Base-by-base conservation (phyloP, 768 basidiomycete genomes). In the Leucocoprinus birnbaumii region DNA sequence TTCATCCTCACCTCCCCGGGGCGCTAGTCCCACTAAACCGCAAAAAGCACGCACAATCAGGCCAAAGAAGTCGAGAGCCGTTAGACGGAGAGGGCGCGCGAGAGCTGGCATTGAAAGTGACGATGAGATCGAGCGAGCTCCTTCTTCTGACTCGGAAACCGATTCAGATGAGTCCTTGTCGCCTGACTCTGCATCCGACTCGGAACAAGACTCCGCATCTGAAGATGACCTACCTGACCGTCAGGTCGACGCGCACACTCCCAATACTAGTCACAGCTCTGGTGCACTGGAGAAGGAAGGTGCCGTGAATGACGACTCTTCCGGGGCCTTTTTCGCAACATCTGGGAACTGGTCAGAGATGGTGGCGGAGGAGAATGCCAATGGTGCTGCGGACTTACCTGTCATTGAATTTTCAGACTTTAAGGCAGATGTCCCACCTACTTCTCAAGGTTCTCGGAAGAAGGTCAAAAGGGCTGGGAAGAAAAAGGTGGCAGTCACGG, bases 391-490 rank as follows among this genome's bases (percentile, higher is more conserved):
- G 7, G 81, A 84, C 24, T 76, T 93, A 7, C 91, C 90, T 34
- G 85, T 92, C 61, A 85, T 93, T 60, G 87, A 91, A 55, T 94
- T 93, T 63, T 78, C 83, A 50, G 86, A 92, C 55, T 76, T 84
- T 65, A 76, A 77, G 51, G 71, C 66, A 25, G 68, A 75, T 21
- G 59, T 73, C 34, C 63, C 71, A 46, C 59, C 70, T 26, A 56
- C 65, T 37, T 41, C 61, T 55, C 68, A 61, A 47, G 54, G 61
- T 22, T 65, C 71, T 10, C 60, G 73, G 41, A 76, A 77, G 50
- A 82, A 76, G 63, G 44, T 70, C 9, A 68, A 73, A 63, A 81
- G 77, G 61, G 56, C 68, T 0, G 58, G 61, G 3, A 79, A 76
- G 48, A 56, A 56, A 41, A 52, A 56, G 43, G 19, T 41, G 18